Conservation (phyloP, 371 early-diverging fungal genomes). For the Zopfochytrium polystomum region DNA sequence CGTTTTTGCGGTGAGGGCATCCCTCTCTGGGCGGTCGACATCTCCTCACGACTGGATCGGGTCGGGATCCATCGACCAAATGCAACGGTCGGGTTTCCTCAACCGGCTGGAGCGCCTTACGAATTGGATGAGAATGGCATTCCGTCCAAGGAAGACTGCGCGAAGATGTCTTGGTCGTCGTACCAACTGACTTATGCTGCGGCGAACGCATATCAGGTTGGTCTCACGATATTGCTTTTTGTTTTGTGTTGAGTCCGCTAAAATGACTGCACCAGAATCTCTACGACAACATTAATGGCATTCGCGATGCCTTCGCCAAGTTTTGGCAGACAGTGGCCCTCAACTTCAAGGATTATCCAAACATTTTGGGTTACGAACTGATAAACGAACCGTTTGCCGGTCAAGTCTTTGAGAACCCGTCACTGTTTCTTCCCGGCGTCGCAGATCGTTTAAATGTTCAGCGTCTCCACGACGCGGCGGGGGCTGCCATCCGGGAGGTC, state of each 20-base stretch:
- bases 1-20: slow-evolving; percentile 29
- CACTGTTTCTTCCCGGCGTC: slow-evolving; percentile 16
- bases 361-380: slow-evolving; percentile 58
- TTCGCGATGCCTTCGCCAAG: slow-evolving; percentile 49
- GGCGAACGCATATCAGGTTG: slow-evolving; percentile 19
- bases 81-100: no score
- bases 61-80: no score
- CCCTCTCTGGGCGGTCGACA: slow-evolving; percentile 19
- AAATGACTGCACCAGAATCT: slow-evolving; percentile 34
- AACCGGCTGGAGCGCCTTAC: no score
- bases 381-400: slow-evolving; percentile 59
- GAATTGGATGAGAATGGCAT: slow-evolving; percentile 16
- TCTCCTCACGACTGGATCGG: no score
- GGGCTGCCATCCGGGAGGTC: slow-evolving; percentile 44
- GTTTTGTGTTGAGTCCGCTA: no score
- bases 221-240: no score
- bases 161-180: slow-evolving; percentile 2
- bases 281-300: slow-evolving; percentile 51
- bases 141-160: slow-evolving; percentile 28
- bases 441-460: slow-evolving; percentile 41
- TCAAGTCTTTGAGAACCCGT: slow-evolving; percentile 10
- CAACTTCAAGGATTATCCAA: slow-evolving; percentile 40
- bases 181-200: slow-evolving; percentile 22
- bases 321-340: slow-evolving; percentile 53
- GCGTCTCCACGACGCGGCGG: slow-evolving; percentile 50